Evolutionary conservation across 768 basidiomycete species (phyloP), one percentile per base, ranked within the genome.

Genomic region (Phylloporus scabripes): DNA sequence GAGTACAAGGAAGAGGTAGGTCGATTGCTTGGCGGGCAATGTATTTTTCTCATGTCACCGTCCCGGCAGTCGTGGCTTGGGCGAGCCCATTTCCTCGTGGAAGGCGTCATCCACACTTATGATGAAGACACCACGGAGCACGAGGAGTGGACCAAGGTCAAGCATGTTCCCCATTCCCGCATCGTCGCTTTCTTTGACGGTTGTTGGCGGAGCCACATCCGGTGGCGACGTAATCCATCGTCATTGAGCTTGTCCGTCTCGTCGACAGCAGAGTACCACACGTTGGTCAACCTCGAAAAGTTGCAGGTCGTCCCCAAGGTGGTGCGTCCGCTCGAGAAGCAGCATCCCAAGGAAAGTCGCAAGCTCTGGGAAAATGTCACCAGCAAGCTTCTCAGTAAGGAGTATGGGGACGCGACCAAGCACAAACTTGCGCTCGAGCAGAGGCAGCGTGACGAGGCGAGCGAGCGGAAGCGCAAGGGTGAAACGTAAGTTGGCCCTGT

Each of bases 1-100:
- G 91, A 94, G 60, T 98, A 95, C 72, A 93, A 92, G 70, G 96
- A 99, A 63, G 94, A 99, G 82, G 89, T 89, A 51, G 38, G 82
- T 62, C 29, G 36, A 42, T 54, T 3, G 37, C 47, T 14, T 43
- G n/a, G 48, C 46, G n/a, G 8, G 8, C 34, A 5, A 17, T 15
- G 28, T 17, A 21, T 10, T 1, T 26, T 45, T 32, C 50, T 51
- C 42, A 54, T 29, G 12, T 40, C 5, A 20, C 21, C 34, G 2
- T 31, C 10, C 2, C 11, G 18, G 23, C 52, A 79, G 89, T 88
- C 88, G 3, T 97, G 94, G 94, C 75, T 96, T 39, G 92, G 93
- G 45, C 82, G 76, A 52, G 85, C 94, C 5, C 86, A 87, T 54
- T 95, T 86, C 74, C 70, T 85, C 38, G 53, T 89, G 5, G 93